Evolutionary conservation across 495 filamentous ascomycete species (phyloP).

Genomic region (Hyaloscypha hepaticicola): DNA sequence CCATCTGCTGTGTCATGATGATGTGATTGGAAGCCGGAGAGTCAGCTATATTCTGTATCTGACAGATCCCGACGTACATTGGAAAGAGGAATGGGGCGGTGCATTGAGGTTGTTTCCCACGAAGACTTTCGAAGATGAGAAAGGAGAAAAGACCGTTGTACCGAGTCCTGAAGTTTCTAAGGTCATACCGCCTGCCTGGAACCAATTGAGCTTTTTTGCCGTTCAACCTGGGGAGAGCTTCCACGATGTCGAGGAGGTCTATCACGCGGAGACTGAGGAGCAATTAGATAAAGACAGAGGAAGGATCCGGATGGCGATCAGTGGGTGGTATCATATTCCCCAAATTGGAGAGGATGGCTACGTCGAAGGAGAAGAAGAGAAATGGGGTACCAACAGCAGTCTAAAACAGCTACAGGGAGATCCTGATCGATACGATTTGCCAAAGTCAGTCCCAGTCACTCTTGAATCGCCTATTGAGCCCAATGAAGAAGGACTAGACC

Average conservation of each 20-base stretch:
- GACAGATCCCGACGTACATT: constrained; percentile 86
- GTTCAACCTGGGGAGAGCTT: constrained; percentile 97
- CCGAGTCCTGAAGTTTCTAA: constrained; percentile 73
- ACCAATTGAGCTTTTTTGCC: constrained; percentile 96
- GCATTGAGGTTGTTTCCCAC: constrained; percentile 89
- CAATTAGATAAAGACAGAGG: constrained; percentile 60
- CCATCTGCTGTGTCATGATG: constrained; percentile 94
- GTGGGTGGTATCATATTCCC: constrained; percentile 99
- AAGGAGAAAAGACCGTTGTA: constrained; percentile 66
- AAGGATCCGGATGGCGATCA: constrained; percentile 93
- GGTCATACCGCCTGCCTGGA: constrained; percentile 89
- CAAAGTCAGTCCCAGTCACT: constrained; percentile 58
- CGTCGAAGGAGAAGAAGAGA: constrained; percentile 82
- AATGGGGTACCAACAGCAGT: constrained; percentile 81
- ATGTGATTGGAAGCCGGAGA: constrained; percentile 91
- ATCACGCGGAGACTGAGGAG: constrained; percentile 55
- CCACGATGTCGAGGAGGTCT: constrained; percentile 98
- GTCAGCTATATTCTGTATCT: constrained; percentile 97
- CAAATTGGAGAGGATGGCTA: constrained; percentile 95
- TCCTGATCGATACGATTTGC: constrained; percentile 81
- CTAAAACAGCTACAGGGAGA: constrained; percentile 89
- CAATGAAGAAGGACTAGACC: constrained; percentile 57
- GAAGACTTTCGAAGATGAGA: constrained; percentile 55
- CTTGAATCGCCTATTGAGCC: constrained; percentile 45
- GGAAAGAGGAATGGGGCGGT: constrained; percentile 93